Base-by-base conservation (phyloP, 2,329 filamentous ascomycete genomes). In the Xylaria sp. region DNA sequence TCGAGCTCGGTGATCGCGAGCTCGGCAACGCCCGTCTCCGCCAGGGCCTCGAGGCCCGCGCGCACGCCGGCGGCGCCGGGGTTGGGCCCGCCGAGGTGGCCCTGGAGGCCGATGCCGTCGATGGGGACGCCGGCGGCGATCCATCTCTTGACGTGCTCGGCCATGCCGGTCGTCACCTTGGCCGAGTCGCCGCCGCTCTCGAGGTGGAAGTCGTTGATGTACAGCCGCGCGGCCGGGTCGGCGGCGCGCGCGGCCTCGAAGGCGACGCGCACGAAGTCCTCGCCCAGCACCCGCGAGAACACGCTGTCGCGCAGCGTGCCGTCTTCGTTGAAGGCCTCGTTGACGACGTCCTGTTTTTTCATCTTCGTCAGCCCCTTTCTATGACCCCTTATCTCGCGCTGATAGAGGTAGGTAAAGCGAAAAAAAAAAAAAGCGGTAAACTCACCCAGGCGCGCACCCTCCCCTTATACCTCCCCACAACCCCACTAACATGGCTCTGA, bases 191-290 rank as follows among this genome's bases (percentile, higher is more conserved):
- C 78, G 37, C 84, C 78, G 37, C 69, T 76, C 70, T 87, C 85
- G 50, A 87, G 78, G 71, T 87, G 87, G 71, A 78, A 82, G 64
- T 90, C 87, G 69, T 90, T 90, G 72, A 90, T 87, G 74, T 88
- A 91, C 26, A 90, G 78, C 72, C 86, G 86, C 1, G 85, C 85
- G 47, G 69, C 63, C 1, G 87, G 85, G 65, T 90, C 87, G 16
- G 84, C 86, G 7, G 77, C 77, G 40, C 79, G 78, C 16, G 87
- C 88, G 9, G 87, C 81, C 42, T 80, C 76, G 72, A 90, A 90
- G 37, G 87, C 87, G 62, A 88, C 85, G n/a, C 75, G 74, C 46
- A 90, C 81, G 66, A 86, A 89, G 65, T 80, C 79, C 70, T 89
- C 85, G 34, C 87, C 86, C 7, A 90, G 78, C 1, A 89, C 80